Base-by-base conservation (phyloP, 345 rosid species). In the Brassica cretica region DNA sequence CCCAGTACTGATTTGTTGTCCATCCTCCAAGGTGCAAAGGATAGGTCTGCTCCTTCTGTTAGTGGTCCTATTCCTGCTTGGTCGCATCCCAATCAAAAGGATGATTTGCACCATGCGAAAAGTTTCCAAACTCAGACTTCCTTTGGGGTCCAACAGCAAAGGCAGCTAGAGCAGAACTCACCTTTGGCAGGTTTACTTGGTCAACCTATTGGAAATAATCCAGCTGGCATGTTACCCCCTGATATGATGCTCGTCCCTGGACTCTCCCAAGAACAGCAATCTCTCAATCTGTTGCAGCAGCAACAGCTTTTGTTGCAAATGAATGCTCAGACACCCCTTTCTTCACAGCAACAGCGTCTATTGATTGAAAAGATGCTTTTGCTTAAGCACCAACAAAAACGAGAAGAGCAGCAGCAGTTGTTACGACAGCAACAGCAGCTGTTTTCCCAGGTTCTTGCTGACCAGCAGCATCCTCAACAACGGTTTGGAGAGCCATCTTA, bases 401-500 rank as follows among this genome's bases (percentile, higher is more conserved):
- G 88, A 72, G 90, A 93, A 83, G 90, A 90, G 84, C 94, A 94
- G 76, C 94, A 90, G 77, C 93, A 89, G 84, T 77, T 92, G 76
- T 77, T 94, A 81, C 81, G 87, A 64, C 94, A 92, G 78, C 92
- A 88, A 68, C 81, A 81, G 60, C 97, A 89, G 79, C 80, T 93
- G 73, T 90, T 88, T 75, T 90, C 97, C 56, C 96, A 89, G 86
- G 91, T 82, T 84, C 77, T 90, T 58, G 80, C 86, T 51, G 93
- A 89, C 18, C 83, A 80, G 78, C 97, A 85, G 69, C 91, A 90
- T 60, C 76, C 89, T 58, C 83, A 80, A 76, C 97, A 85, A 66
- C 87, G 89, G 37, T 76, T 88, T 49, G 84, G 84, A 63, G 97
- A 92, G 80, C 82, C 79, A 27, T 61, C 97, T 53, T 87, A 76